Evolutionary conservation across 495 filamentous ascomycete species (phyloP).

Genomic region (Glarea lozoyensis): DNA sequence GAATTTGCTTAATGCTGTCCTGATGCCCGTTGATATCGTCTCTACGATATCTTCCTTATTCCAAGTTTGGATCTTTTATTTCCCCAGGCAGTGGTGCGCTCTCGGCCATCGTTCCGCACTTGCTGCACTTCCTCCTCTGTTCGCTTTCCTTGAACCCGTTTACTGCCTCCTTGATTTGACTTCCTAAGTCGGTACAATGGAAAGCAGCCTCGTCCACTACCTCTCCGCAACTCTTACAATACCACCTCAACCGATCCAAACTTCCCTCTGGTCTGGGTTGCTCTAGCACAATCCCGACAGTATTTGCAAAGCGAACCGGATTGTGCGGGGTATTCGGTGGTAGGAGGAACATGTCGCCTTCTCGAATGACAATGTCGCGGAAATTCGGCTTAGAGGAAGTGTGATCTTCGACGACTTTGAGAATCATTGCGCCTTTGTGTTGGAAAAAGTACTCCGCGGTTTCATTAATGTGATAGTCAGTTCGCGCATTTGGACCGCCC

Average conservation of each 20-base stretch:
- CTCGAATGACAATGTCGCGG: conserved; percentile 77
- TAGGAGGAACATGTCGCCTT: conserved; percentile 92
- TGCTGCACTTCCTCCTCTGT: conserved; percentile 64
- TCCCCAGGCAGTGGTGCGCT: conserved; percentile 38
- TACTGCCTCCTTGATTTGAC: conserved; percentile 92
- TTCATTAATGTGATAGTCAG: conserved; percentile 96
- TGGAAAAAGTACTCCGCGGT: conserved; percentile 99
- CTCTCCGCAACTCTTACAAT: conserved; percentile 61
- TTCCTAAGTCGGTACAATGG: conserved; percentile 87
- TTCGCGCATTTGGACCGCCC: conserved; percentile 90
- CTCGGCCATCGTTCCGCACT: conserved; percentile 66
- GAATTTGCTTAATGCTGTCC: no score
- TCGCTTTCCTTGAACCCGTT: conserved; percentile 67
- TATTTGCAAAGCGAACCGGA: conserved; percentile 54
- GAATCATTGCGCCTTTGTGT: conserved; percentile 83
- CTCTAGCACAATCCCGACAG: conserved; percentile 81
- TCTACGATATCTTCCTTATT: conserved; percentile 15
- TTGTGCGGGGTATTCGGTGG: conserved; percentile 87
- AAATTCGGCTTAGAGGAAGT: conserved; percentile 31
- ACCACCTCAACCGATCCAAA: conserved; percentile 84
- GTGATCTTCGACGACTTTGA: conserved; percentile 71
- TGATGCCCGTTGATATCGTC: neutral
- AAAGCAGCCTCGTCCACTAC: conserved; percentile 83
- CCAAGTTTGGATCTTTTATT: conserved; percentile 42
- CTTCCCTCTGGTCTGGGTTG: conserved; percentile 62